phyloP scores from a whole-genome alignment of 2,329 filamentous ascomycete species.

The Periglandula ipomoeae region DNA sequence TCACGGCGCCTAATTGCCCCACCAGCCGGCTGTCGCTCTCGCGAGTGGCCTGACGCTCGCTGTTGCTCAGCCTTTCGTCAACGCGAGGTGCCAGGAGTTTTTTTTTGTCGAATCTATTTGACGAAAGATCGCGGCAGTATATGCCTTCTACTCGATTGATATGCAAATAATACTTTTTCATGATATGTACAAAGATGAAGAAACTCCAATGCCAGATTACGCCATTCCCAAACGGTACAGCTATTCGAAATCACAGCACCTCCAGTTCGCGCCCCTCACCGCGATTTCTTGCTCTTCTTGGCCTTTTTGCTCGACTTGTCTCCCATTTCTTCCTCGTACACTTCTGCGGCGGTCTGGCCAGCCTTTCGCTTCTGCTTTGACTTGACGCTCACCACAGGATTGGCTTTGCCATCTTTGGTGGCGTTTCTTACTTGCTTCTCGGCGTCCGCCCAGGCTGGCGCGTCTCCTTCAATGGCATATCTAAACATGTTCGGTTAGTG shows the following conservation, averaged over 20 bases:
- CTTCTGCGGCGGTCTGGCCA: constrained; percentile 46
- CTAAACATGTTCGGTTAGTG: constrained; percentile 23
- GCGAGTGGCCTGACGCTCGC: too few relatives aligned
- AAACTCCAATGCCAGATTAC: not conserved
- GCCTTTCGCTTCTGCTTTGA: constrained; percentile 74
- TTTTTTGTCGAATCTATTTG: too few relatives aligned
- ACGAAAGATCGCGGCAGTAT: not conserved
- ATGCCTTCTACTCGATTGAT: not conserved
- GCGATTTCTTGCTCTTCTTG: constrained; percentile 31
- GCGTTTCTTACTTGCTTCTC: constrained; percentile 65
- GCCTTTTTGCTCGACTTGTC: constrained; percentile 49
- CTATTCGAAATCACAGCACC: not conserved
- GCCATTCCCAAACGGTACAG: not conserved
- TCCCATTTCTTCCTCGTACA: constrained; percentile 52
- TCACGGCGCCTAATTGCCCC: too few relatives aligned
- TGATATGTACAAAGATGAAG: not conserved
- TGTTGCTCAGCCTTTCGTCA: not conserved
- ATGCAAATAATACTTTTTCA: not conserved
- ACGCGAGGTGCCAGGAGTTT: too few relatives aligned
- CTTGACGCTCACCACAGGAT: constrained; percentile 71
- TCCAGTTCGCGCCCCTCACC: constrained; percentile 8
- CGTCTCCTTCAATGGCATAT: constrained; percentile 56
- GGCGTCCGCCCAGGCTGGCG: constrained; percentile 55
- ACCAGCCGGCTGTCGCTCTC: not conserved
- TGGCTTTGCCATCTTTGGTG: constrained; percentile 44